Percentiles rank a stretch among this genome's conserved stretches.
phyloP scores from a whole-genome alignment of 148 eudicot species.

The Arbutus unedo region DNA sequence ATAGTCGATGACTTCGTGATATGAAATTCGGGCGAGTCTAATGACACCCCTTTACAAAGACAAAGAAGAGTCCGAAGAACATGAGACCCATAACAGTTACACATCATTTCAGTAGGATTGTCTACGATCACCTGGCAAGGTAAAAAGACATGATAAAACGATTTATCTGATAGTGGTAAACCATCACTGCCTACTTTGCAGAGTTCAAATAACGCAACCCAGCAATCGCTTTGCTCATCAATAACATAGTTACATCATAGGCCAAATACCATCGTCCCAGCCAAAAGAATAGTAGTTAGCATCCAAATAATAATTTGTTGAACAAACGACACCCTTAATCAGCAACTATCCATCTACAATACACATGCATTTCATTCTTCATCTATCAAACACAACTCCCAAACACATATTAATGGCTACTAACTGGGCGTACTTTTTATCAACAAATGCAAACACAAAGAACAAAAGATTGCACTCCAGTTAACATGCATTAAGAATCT shows the following conservation, averaged over 20 bases:
- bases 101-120: conserved; percentile 71
- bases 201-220: neutral
- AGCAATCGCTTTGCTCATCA: neutral
- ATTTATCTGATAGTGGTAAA: neutral
- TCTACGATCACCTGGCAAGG: conserved; percentile 53
- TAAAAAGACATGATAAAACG: conserved; percentile 11
- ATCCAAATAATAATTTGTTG: neutral
- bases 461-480: neutral
- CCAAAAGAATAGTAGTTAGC: neutral
- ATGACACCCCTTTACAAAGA: conserved; percentile 81
- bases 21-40: conserved; percentile 65
- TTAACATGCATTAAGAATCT: conserved; percentile 4
- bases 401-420: neutral
- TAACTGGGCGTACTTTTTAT: neutral
- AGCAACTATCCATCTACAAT: neutral
- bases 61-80: conserved; percentile 89
- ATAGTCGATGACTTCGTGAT: conserved; percentile 52
- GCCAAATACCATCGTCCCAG: neutral
- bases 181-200: neutral
- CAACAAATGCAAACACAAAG: neutral
- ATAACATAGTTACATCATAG: neutral
- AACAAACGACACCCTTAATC: neutral
- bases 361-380: neutral
- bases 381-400: neutral
- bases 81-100: conserved; percentile 90